Conservation (phyloP, 1,284 basidiomycete species). For the Afroboletus lepidellus region DNA sequence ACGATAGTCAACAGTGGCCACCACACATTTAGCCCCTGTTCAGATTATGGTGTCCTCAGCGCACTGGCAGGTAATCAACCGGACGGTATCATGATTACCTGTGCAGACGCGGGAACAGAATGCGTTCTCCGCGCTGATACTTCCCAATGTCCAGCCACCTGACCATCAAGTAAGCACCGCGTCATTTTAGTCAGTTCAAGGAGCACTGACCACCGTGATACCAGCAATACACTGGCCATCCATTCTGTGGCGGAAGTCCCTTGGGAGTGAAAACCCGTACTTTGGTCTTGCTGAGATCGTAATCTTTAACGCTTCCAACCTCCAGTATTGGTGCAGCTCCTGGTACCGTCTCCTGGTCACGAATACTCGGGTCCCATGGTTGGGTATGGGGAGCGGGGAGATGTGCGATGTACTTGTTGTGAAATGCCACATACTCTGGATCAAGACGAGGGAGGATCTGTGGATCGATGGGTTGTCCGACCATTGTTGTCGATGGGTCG, state of each 20-base stretch:
- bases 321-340: slow-evolving; percentile 43
- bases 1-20: slow-evolving; percentile 56
- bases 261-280: slow-evolving; percentile 49
- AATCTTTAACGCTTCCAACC: slow-evolving; percentile 43
- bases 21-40: slow-evolving; percentile 39
- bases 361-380: slow-evolving; percentile 46
- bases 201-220: slow-evolving; percentile 44
- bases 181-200: background rate
- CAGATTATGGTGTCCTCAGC: background rate
- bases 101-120: slow-evolving; percentile 33
- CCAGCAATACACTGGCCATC: slow-evolving; percentile 51
- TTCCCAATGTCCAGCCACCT: slow-evolving; percentile 54
- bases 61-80: background rate
- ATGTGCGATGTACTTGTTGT: slow-evolving; percentile 41
- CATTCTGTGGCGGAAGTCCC: slow-evolving; percentile 32
- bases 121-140: slow-evolving; percentile 37
- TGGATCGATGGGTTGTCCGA: slow-evolving; percentile 38
- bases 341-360: slow-evolving; percentile 40
- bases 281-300: slow-evolving; percentile 37
- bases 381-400: slow-evolving; percentile 38
- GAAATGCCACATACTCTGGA: slow-evolving; percentile 48
- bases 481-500: slow-evolving; percentile 13
- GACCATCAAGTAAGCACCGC: slow-evolving; percentile 4
- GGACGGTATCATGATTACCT: slow-evolving; percentile 13
- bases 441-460: slow-evolving; percentile 45